Conservation (phyloP, 306 rosid species). For the Lathyrus aphaca region DNA sequence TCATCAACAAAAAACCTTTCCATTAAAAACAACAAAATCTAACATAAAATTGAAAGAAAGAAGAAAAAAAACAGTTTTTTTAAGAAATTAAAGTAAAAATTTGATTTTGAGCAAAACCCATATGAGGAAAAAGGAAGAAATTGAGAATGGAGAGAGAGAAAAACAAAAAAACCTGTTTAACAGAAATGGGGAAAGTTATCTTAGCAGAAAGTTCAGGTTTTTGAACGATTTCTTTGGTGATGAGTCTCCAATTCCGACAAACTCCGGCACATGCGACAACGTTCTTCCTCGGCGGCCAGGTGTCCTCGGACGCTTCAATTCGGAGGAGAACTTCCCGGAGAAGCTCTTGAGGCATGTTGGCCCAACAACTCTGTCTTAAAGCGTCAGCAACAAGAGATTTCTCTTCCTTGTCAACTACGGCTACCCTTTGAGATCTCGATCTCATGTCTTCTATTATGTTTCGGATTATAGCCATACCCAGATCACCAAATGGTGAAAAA, state of each 20-base stretch:
- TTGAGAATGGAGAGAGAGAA: neutral
- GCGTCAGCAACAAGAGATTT: constrained; percentile 38
- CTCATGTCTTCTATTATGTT: constrained; percentile 75
- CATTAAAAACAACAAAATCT: constrained; percentile 1
- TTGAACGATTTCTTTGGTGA: constrained; percentile 81
- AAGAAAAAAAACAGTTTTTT: neutral
- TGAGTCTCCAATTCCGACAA: constrained; percentile 85
- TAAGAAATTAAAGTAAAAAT: constrained; percentile 19
- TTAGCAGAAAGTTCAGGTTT: constrained; percentile 67
- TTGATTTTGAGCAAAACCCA: neutral
- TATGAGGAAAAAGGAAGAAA: neutral
- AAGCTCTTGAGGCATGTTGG: constrained; percentile 92
- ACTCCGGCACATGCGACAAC: constrained; percentile 96
- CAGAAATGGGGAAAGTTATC: constrained; percentile 89
- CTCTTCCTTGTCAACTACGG: constrained; percentile 39
- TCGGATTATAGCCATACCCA: constrained; percentile 53
- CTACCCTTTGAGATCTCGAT: constrained; percentile 73
- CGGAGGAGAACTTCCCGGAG: constrained; percentile 77
- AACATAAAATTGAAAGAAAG: neutral
- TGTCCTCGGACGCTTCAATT: constrained; percentile 74
- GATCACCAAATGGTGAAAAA: neutral
- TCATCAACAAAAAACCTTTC: neutral
- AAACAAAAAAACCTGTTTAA: constrained; percentile 91
- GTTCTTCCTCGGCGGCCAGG: constrained; percentile 84
- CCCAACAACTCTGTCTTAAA: constrained; percentile 79